phyloP scores from a whole-genome alignment of 1,284 basidiomycete genomes.

The Ustilago hordei region DNA sequence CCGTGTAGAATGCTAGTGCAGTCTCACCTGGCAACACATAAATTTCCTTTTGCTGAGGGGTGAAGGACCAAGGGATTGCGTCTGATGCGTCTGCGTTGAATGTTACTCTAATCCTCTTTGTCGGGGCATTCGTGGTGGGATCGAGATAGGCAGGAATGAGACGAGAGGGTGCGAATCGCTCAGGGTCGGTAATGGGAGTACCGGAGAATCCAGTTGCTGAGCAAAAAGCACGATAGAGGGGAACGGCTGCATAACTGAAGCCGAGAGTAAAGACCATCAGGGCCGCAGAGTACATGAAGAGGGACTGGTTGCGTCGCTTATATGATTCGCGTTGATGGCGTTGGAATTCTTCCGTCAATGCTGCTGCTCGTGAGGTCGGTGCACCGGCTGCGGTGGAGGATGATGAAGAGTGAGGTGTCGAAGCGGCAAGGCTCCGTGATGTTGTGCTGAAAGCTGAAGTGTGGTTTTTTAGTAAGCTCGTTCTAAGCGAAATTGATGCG shows the following conservation, averaged over 20 bases:
- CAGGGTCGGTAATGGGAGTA: conserved; percentile 80
- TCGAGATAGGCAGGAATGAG: conserved; percentile 58
- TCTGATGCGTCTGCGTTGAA: conserved; percentile 94
- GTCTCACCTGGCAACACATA: conserved; percentile 95
- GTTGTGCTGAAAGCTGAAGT: conserved; percentile 23
- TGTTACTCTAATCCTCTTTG: conserved; percentile 81
- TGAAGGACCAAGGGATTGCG: conserved; percentile 91
- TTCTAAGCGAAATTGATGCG: not conserved
- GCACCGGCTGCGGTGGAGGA: conserved; percentile 1
- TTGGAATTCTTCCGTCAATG: conserved; percentile 40
- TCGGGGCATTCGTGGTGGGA: conserved; percentile 70
- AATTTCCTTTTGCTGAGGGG: conserved; percentile 89
- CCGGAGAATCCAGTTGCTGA: conserved; percentile 96
- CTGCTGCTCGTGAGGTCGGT: conserved; percentile 14
- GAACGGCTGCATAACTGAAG: conserved; percentile 93
- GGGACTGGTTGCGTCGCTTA: conserved; percentile 74
- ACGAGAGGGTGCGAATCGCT: conserved; percentile 56
- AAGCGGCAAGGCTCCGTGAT: not conserved
- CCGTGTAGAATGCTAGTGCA: conserved; percentile 94
- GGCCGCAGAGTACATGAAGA: conserved; percentile 83
- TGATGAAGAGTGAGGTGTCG: conserved; percentile 4
- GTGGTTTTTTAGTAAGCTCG: conserved; percentile 14
- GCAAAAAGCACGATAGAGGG: conserved; percentile 96
- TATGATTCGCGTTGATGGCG: conserved; percentile 46
- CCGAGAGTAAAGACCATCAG: conserved; percentile 85